Conservation (phyloP, 129 eudicot species). For the Heracleum sosnowskyi region DNA sequence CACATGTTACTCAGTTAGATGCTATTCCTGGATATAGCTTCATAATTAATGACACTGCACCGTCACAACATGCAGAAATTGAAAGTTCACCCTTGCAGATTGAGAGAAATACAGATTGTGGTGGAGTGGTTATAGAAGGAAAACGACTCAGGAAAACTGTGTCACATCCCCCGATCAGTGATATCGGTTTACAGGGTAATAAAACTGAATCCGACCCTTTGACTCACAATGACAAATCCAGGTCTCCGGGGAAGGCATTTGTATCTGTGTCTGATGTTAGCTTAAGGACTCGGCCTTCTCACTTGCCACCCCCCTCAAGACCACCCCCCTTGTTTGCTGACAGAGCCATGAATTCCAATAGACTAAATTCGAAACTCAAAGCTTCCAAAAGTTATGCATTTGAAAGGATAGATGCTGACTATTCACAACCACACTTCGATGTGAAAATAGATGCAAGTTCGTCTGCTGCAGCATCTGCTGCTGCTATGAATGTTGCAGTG, state of each 20-base stretch:
- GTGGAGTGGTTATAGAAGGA: conserved; percentile 28
- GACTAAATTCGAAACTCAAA: conserved; percentile 30
- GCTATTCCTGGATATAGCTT: conserved; percentile 44
- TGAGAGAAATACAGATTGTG: conserved; percentile 19
- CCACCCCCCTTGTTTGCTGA: conserved; percentile 68
- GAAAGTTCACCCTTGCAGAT: conserved; percentile 24
- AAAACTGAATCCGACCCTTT: conserved; percentile 20
- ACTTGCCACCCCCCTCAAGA: conserved; percentile 75
- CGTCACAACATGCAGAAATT: conserved; percentile 12
- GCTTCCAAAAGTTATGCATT: conserved; percentile 44
- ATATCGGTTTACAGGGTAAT: conserved; percentile 19
- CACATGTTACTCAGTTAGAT: conserved; percentile 28
- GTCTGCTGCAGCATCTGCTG: conserved; percentile 58
- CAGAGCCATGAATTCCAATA: conserved; percentile 27
- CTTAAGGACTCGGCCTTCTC: conserved; percentile 74
- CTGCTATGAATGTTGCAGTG: conserved; percentile 61
- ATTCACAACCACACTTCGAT: conserved; percentile 53
- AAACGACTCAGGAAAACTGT: conserved; percentile 32
- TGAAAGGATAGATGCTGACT: conserved; percentile 36
- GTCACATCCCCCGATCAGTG: conserved; percentile 33
- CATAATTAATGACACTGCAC: not conserved
- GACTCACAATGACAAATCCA: conserved; percentile 26
- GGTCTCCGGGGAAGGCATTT: conserved; percentile 28
- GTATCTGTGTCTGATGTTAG: conserved; percentile 55
- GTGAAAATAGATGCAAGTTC: conserved; percentile 67